Base-by-base conservation (phyloP, 768 basidiomycete species). In the Boletus sensibilis region DNA sequence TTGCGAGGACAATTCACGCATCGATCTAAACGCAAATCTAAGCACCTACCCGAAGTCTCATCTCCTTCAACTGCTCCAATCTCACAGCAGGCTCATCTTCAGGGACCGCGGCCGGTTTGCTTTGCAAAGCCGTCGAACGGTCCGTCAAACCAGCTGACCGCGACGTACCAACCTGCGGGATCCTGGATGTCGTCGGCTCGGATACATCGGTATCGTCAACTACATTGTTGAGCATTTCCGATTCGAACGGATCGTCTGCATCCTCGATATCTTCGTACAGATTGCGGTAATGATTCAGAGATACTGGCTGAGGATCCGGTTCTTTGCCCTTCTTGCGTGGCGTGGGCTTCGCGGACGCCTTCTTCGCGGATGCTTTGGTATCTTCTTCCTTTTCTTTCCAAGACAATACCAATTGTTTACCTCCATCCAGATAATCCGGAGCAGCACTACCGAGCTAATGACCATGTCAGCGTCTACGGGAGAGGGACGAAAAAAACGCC, bases 181-280 rank as follows among this genome's bases (percentile, higher is more conserved):
- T 7, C 47, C 10, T 47, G 4, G 62, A 60, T 7, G 54, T 57
- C 33, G 51, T 52, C 20, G 61, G 38, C 43, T 55, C 48, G 13
- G 23, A 10, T 21, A 43, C 5, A 10, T 55, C 49, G 1, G 33
- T 21, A 29, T 13, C 21, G 2, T 64, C 65, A 2, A 52, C 48
- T 20, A 35, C 50, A 2, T 67, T 61, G n/a, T 21, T 57, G 38
- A 60, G 33, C 10, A 37, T 40, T 7, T 68, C 66, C 6, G 52
- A 43, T 34, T 64, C 70, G 5, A 55, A 64, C 5, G 59, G 53
- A 3, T 63, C 56, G 29, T 68, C 72, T 0, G 63, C 45, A 2
- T 72, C 62, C 18, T 72, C 68, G 46, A 66, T 64, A 21, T 70
- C 70, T 16, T 72, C 70, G 56, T 72, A 72, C 11, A 72, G 37